Evolutionary conservation across 1,139 yeast species (phyloP).

Genomic region (Petasospora rhodanensis): DNA sequence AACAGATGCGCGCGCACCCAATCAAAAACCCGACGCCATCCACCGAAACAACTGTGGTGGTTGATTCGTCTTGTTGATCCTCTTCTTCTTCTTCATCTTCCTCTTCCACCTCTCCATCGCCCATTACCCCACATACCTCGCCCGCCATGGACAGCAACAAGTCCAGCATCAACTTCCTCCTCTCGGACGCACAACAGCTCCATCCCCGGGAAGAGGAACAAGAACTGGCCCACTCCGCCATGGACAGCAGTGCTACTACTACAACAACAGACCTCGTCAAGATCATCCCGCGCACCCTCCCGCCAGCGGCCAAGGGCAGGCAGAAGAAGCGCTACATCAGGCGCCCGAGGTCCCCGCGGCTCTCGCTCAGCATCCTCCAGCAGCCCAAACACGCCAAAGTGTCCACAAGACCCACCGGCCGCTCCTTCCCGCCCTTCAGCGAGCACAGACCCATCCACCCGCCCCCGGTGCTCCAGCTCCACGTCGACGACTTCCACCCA

Average conservation of each 20-base stretch:
- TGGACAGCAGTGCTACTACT: background rate
- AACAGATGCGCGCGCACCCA: no score
- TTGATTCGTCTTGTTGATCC: no score
- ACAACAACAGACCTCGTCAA: background rate
- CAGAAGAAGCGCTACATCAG: slow-evolving; percentile 14
- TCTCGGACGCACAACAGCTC: slow-evolving; percentile 13
- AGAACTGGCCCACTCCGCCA: no score
- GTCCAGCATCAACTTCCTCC: slow-evolving; percentile 22
- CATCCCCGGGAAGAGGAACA: no score
- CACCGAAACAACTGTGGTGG: no score
- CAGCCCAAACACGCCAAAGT: slow-evolving; percentile 28
- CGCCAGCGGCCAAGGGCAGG: background rate
- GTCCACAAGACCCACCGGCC: slow-evolving; percentile 21
- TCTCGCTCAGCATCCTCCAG: slow-evolving; percentile 22
- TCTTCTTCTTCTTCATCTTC: no score
- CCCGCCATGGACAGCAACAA: slow-evolving; percentile 10
- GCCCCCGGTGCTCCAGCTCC: slow-evolving; percentile 27
- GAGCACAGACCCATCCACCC: slow-evolving; percentile 30
- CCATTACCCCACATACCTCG: no score
- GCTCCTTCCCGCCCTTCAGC: slow-evolving; percentile 23
- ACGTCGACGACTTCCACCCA: slow-evolving; percentile 14
- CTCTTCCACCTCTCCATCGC: no score
- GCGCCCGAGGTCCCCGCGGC: slow-evolving; percentile 17
- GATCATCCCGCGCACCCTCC: background rate
- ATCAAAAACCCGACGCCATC: no score